A percentile compares a stretch with the other conserved stretches of the same genome.
These are phyloP conservation scores for Magnolia officinalis DNA, from an alignment of 164 flowering plant genomes.

Conservation along the genomic window DNA sequence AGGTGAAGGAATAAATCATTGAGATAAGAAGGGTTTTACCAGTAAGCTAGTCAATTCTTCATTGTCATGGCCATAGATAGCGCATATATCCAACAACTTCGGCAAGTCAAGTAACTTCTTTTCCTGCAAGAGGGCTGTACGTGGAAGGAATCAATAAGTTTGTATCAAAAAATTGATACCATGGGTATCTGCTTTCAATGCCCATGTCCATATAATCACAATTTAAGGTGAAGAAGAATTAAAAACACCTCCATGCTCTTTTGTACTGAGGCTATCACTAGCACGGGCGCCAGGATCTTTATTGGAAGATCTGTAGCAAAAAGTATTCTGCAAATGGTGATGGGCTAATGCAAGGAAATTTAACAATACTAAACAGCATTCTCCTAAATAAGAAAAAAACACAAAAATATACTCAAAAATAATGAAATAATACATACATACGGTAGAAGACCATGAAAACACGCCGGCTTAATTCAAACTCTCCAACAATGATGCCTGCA, in stretches of 20 bases:
- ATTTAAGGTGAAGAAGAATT: conserved; percentile 6
- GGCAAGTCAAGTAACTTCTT: conserved; percentile 85
- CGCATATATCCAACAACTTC: conserved; percentile 91
- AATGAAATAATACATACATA: conserved; percentile 48
- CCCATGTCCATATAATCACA: conserved; percentile 2
- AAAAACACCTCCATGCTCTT: conserved; percentile 70
- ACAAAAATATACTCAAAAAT: neutral
- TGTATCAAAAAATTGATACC: neutral
- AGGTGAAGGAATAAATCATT: conserved; percentile 1
- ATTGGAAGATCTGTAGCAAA: conserved; percentile 68
- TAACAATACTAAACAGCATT: neutral
- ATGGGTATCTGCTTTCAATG: neutral
- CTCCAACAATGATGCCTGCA: conserved; percentile 95
- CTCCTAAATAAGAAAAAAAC: neutral
- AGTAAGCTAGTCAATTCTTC: conserved; percentile 62
- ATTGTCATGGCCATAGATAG: conserved; percentile 87
- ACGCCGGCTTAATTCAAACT: conserved; percentile 74
- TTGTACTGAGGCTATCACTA: conserved; percentile 59
- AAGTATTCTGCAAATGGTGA: neutral
- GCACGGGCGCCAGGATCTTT: conserved; percentile 76
- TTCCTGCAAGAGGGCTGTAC: conserved; percentile 88
- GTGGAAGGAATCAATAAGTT: conserved; percentile 36
- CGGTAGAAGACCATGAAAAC: conserved; percentile 89
- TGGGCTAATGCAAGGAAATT: neutral
- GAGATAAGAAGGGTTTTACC: conserved; percentile 38